Evolutionary conservation across 176 grass and related monocot genomes (phyloP).

Genomic region (Dendrocalamus sinicus): DNA sequence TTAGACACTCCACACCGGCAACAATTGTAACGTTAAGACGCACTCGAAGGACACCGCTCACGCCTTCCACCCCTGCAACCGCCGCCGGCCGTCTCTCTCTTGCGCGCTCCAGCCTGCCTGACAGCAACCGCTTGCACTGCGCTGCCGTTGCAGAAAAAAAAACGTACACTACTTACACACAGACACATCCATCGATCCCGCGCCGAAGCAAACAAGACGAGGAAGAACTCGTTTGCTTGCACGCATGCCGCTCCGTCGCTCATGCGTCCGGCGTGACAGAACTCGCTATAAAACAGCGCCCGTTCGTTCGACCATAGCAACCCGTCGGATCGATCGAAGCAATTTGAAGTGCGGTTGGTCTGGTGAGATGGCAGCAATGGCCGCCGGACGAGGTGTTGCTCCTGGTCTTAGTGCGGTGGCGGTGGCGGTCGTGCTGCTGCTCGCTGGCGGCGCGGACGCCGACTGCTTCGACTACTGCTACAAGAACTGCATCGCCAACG

Average conservation of each 20-base stretch:
- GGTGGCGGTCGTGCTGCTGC: not conserved
- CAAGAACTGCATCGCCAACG: slow-evolving; percentile 54
- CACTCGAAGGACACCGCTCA: slow-evolving; percentile 14
- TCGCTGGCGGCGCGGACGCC: slow-evolving; percentile 29
- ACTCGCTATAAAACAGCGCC: slow-evolving; percentile 27
- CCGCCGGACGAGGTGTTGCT: not conserved
- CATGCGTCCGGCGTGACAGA: slow-evolving; percentile 30
- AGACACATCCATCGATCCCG: not conserved
- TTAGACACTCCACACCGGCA: not conserved
- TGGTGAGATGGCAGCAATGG: slow-evolving; percentile 2
- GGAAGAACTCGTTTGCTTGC: not conserved
- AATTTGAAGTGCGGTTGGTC: not conserved
- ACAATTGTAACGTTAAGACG: not conserved
- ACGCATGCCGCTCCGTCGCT: not conserved
- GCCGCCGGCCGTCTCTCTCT: slow-evolving; percentile 12
- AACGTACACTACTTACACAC: not conserved
- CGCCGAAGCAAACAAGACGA: not conserved
- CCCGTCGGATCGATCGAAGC: not conserved
- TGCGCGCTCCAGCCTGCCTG: not conserved
- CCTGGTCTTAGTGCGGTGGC: not conserved
- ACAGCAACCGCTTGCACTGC: slow-evolving; percentile 14
- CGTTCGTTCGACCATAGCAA: not conserved
- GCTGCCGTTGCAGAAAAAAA: not conserved
- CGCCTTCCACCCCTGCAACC: slow-evolving; percentile 28
- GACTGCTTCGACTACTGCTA: slow-evolving; percentile 62